Evolutionary conservation across 495 filamentous ascomycete genomes (phyloP).

Genomic region (Aspergillus coremiiformis): DNA sequence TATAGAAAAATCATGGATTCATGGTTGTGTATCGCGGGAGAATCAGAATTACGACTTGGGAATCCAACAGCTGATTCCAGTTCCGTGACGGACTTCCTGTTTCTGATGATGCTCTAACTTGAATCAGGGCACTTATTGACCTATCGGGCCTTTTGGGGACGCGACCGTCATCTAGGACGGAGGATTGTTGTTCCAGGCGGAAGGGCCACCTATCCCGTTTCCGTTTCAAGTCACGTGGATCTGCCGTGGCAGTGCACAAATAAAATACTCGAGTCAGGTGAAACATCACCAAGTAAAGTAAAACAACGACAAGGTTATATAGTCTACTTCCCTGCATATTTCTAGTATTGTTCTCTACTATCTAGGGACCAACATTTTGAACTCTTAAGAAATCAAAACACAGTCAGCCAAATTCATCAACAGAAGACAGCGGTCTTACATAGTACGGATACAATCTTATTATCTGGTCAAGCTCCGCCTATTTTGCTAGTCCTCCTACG

Average conservation of each 20-base stretch:
- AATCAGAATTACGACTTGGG: neutral
- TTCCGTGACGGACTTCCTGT: slow-evolving; percentile 1
- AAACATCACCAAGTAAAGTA: too few relatives aligned
- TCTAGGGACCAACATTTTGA: too few relatives aligned
- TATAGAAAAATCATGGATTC: neutral
- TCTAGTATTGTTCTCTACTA: too few relatives aligned
- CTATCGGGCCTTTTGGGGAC: slow-evolving; percentile 3
- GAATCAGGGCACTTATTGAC: neutral
- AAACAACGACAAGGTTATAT: too few relatives aligned
- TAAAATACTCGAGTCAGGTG: too few relatives aligned
- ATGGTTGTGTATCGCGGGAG: slow-evolving; percentile 2
- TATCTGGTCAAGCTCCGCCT: too few relatives aligned
- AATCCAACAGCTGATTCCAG: neutral
- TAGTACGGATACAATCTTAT: too few relatives aligned
- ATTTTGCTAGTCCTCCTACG: too few relatives aligned
- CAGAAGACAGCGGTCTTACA: too few relatives aligned
- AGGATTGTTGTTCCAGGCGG: slow-evolving; percentile 4
- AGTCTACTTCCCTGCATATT: too few relatives aligned
- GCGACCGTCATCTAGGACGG: slow-evolving; percentile 13
- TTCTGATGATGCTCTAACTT: slow-evolving; percentile 2
- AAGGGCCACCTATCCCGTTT: slow-evolving; percentile 17
- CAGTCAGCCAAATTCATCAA: too few relatives aligned
- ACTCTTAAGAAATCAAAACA: too few relatives aligned
- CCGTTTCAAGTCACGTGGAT: slow-evolving; percentile 7
- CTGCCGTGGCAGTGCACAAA: neutral